Conservation (phyloP, 495 filamentous ascomycete species). For the Aspergillus saccharolyticus region DNA sequence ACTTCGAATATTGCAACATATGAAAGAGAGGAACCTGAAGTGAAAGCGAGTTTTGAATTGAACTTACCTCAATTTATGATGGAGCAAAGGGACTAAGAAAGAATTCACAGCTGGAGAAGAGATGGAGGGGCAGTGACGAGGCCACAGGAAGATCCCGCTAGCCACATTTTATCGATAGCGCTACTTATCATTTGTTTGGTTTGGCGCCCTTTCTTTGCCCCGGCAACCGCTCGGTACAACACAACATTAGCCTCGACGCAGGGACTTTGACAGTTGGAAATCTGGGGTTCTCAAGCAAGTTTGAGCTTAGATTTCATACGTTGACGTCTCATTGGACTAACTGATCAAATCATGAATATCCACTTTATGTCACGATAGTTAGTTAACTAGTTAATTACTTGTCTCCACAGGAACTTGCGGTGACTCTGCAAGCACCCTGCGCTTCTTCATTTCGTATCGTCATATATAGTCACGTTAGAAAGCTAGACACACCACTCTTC, state of each 20-base stretch:
- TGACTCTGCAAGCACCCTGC: background rate
- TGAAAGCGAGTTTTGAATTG: background rate
- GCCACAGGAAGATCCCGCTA: background rate
- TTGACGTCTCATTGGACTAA: background rate
- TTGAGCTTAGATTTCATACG: background rate
- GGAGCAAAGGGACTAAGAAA: background rate
- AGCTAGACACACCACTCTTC: background rate
- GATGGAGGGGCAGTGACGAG: constrained; percentile 16
- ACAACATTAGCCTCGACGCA: background rate
- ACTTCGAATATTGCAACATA: background rate
- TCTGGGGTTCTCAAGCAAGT: background rate
- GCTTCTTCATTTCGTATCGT: background rate
- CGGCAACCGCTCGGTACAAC: constrained; percentile 8
- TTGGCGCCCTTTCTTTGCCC: constrained; percentile 15
- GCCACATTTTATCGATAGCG: constrained; percentile 22
- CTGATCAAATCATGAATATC: background rate
- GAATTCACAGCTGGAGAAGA: constrained; percentile 3
- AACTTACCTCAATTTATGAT: constrained; percentile 10
- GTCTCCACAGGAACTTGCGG: background rate
- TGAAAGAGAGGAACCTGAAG: background rate
- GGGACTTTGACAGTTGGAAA: background rate
- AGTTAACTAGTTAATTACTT: too few species aligned
- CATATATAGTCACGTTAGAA: background rate
- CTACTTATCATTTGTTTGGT: constrained; percentile 12
- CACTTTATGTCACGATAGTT: background rate